Evolutionary conservation across 768 basidiomycete genomes (phyloP).

Genomic region (Russula griseocarnosa): DNA sequence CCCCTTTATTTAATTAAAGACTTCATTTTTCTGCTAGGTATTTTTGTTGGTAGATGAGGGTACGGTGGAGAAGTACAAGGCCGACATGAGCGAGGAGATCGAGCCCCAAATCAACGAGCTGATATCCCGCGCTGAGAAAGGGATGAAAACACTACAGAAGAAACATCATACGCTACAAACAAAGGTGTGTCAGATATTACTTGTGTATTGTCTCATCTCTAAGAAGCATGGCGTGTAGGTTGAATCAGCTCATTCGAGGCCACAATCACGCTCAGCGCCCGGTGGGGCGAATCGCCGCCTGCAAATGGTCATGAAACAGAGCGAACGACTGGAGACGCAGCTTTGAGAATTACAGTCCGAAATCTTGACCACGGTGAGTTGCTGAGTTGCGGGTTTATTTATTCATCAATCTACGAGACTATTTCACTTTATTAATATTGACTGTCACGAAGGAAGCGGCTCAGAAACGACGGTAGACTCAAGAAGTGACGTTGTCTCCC

Average conservation of each 20-base stretch:
- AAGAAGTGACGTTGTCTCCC: background rate
- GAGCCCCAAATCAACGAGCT: slow-evolving; percentile 78
- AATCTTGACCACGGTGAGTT: slow-evolving; percentile 50
- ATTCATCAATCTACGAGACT: background rate
- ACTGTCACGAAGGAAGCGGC: slow-evolving; percentile 23
- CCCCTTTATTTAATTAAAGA: background rate
- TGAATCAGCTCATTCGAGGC: slow-evolving; percentile 48
- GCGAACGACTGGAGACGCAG: slow-evolving; percentile 64
- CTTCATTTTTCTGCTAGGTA: slow-evolving; percentile 44
- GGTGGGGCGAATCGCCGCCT: slow-evolving; percentile 55
- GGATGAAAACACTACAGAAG: slow-evolving; percentile 56
- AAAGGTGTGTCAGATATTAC: slow-evolving; percentile 45
- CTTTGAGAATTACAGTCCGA: slow-evolving; percentile 57
- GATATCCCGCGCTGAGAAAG: slow-evolving; percentile 65
- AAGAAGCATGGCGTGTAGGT: slow-evolving; percentile 35
- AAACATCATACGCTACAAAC: slow-evolving; percentile 57
- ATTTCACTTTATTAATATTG: background rate
- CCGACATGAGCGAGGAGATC: slow-evolving; percentile 71
- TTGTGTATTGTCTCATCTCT: too few relatives aligned
- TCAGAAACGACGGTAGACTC: slow-evolving; percentile 23
- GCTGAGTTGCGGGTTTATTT: too few relatives aligned
- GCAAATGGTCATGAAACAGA: slow-evolving; percentile 60
- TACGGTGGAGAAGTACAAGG: slow-evolving; percentile 69
- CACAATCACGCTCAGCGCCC: slow-evolving; percentile 40
- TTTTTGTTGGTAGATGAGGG: slow-evolving; percentile 71